Evolutionary conservation across 2,329 filamentous ascomycete genomes (phyloP), one percentile per base, ranked within the genome.

Genomic region (Proliferodiscus dingleyae): DNA sequence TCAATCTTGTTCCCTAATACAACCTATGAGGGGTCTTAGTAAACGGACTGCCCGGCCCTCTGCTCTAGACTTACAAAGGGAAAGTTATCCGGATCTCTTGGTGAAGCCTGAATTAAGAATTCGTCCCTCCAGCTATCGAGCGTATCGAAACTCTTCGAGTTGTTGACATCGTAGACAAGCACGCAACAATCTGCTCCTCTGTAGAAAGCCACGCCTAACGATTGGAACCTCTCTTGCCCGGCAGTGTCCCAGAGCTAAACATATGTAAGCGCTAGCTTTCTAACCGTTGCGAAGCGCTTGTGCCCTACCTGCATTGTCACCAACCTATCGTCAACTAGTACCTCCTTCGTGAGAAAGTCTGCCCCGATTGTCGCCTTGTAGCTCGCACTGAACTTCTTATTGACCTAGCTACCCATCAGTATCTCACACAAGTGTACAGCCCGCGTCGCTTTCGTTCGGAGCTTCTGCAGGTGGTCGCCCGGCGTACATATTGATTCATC

Each of bases 401-500:
- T 98, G 80, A 98, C 91, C 91, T 97, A 47, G 37, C 43, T 32
- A 47, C 26, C 33, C 39, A 51, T 60, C 45, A 60, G 54, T 39
- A 36, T 11, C 11, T 38, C 18, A 3, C 22, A 28, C 4, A 13
- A 13, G 2, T 39, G 18, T 11, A 26, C n/a, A 3, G 11, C 30
- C 24, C 24, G 10, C 9, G 19, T 10, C 21, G 39, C n/a, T n/a
- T 24, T 9, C 19, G 24, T 29, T 33, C 16, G 15, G 24, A 21
- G 24, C 22, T 6, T 21, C 21, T 48, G 44, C 43, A 24, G 24
- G 43, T 40, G 52, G 15, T 11, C 37, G 36, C 53, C 46, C 38
- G 46, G 61, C 87, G 68, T 82, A 97, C 93, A 87, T 97, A 98
- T 97, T 98, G 93, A 74, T 98, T 98, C 93, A 98, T 98, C 80